Evolutionary conservation across 805 yeast species (phyloP), one percentile per base, ranked within the genome.

Genomic region (Phaffomyces opuntiae): DNA sequence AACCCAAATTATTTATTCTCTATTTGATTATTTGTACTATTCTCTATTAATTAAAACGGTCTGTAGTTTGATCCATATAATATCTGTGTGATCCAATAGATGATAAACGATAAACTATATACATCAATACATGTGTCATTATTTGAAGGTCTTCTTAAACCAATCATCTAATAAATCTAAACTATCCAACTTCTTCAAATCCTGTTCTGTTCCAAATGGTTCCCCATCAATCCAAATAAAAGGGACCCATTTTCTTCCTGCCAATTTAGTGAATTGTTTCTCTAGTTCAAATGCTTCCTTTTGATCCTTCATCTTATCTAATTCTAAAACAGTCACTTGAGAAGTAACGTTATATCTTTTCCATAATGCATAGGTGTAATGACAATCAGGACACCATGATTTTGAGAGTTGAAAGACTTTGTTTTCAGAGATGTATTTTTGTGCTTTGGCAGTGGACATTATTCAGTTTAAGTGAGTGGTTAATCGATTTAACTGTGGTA

Each of bases 331-430:
- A 43, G 68, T 63, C 13, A 81, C 66, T 53, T 80, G 75, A 40
- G 71, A 68, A 11, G 55, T 54, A 9, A 81, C 79, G 9, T 72
- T 69, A 54, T 70, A 76, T 44, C 75, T 72, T 42, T 73, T 69
- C 73, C 80, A 81, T 21, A 82, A 62, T 26, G 65, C 64, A 48
- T 75, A 70, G 4, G 84, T 77, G 59, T 81, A 84, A 42, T 75
- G 78, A 54, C 90, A 83, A 55, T 84, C 90, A 4, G 87, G 86
- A 62, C 93, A 84, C 89, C 89, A 83, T 17, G 82, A 72, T 53
- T 83, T 84, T 36, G 85, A 77, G 12, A 83, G 59, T 73, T 81
- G 75, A 48, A 84, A 68, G 53, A 63, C 77, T 41, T 68, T 68
- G 62, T 81, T 65, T 4, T 65, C 53, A 9, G 58, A 43, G 45